Conservation (phyloP, 192 early-diverging fungal genomes). For the Funneliformis mosseae region DNA sequence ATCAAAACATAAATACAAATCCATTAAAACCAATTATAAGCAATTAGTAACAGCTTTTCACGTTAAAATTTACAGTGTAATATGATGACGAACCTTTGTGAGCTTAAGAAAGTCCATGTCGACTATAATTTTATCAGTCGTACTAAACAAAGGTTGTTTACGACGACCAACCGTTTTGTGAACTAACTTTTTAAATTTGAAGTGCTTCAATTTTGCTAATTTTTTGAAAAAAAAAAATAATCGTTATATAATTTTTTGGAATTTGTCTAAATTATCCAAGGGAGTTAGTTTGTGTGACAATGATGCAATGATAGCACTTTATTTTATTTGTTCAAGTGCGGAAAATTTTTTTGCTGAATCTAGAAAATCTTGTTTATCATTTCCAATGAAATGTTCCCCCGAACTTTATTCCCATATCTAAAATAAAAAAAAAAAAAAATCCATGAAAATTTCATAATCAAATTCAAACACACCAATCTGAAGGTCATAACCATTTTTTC, state of each 20-base stretch:
- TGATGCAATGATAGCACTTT: background rate
- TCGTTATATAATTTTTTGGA: background rate
- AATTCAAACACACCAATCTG: too few species aligned
- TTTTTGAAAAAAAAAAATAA: background rate
- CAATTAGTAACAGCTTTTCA: background rate
- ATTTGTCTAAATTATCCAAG: too few species aligned
- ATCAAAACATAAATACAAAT: background rate
- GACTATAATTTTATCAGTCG: too few species aligned
- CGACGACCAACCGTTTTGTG: background rate
- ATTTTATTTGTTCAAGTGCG: background rate
- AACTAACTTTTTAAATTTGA: background rate
- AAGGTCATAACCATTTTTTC: background rate
- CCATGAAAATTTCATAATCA: background rate
- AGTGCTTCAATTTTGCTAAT: background rate
- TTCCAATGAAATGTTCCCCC: background rate
- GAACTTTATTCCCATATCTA: background rate
- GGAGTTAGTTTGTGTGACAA: background rate
- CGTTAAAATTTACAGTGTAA: background rate
- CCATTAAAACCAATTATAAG: background rate
- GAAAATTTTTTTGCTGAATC: background rate
- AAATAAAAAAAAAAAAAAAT: background rate
- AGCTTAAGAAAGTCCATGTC: slow-evolving; percentile 14
- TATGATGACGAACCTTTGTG: background rate
- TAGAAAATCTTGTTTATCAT: background rate
- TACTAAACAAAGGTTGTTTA: background rate